phyloP scores from a whole-genome alignment of 2,329 filamentous ascomycete genomes.

The Beauveria sp. region DNA sequence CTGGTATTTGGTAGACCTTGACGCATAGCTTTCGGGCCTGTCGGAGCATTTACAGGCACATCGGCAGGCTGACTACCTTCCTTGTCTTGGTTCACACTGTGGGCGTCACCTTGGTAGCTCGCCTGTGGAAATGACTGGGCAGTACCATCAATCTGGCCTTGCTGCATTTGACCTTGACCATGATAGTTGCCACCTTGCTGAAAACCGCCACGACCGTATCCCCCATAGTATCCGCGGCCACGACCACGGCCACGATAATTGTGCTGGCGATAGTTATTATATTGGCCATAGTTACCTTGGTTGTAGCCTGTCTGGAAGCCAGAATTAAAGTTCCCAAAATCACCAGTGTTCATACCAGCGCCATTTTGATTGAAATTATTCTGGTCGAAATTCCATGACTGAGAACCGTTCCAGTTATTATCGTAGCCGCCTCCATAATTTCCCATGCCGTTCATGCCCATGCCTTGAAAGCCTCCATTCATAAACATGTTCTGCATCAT shows the following conservation, averaged over 20 bases:
- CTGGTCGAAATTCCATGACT: slow-evolving; percentile 78
- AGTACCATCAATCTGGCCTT: slow-evolving; percentile 3
- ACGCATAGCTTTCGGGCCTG: slow-evolving; percentile 89
- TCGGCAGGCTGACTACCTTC: background rate
- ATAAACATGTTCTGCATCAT: slow-evolving; percentile 74
- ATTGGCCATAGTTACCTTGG: slow-evolving; percentile 78
- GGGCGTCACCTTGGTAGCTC: slow-evolving; percentile 21
- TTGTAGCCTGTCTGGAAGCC: slow-evolving; percentile 71
- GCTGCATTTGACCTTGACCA: slow-evolving; percentile 25
- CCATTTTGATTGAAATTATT: slow-evolving; percentile 87
- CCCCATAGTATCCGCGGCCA: slow-evolving; percentile 54
- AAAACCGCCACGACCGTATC: slow-evolving; percentile 49
- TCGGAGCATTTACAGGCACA: slow-evolving; percentile 65
- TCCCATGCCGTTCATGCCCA: slow-evolving; percentile 74
- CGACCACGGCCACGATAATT: slow-evolving; percentile 60
- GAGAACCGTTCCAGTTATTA: slow-evolving; percentile 74
- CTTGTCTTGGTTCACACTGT: slow-evolving; percentile 5
- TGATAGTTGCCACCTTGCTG: slow-evolving; percentile 34
- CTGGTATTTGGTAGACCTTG: slow-evolving; percentile 80
- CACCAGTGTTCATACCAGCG: slow-evolving; percentile 72
- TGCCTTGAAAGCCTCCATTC: slow-evolving; percentile 71
- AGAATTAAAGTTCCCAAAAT: slow-evolving; percentile 72
- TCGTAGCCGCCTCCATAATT: slow-evolving; percentile 62
- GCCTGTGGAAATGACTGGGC: background rate
- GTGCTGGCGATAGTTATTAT: slow-evolving; percentile 69